These are phyloP conservation scores for Lentinula detonsa DNA, from an alignment of 768 basidiomycete species.

Conservation along the genomic window DNA sequence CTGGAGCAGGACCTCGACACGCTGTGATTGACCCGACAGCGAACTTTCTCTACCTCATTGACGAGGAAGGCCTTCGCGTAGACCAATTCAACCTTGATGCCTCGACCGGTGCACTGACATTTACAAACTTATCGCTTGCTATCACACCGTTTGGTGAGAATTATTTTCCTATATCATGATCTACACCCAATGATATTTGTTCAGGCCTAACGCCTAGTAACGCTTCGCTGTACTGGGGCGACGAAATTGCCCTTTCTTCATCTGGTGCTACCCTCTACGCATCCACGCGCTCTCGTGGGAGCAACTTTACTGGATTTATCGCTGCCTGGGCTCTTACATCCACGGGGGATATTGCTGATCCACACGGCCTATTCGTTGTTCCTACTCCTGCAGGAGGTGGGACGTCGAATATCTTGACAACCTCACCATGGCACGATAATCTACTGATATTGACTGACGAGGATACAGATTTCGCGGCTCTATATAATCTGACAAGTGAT, in stretches of 20 bases:
- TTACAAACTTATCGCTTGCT: slow-evolving; percentile 11
- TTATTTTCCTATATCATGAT: background rate
- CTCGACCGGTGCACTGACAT: slow-evolving; percentile 8
- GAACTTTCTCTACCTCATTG: slow-evolving; percentile 13
- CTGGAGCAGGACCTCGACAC: slow-evolving; percentile 15
- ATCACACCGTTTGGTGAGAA: slow-evolving; percentile 14
- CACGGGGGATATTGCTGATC: slow-evolving; percentile 1
- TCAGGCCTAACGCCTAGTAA: slow-evolving; percentile 12
- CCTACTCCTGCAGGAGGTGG: slow-evolving; percentile 6
- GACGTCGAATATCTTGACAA: slow-evolving; percentile 1
- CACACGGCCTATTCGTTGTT: slow-evolving; percentile 1
- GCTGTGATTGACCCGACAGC: slow-evolving; percentile 9
- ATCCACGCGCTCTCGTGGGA: slow-evolving; percentile 1
- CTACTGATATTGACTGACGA: slow-evolving; percentile 6
- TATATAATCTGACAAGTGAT: slow-evolving; percentile 1
- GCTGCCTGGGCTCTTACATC: slow-evolving; percentile 5
- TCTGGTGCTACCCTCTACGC: slow-evolving; percentile 9
- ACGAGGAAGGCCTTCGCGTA: slow-evolving; percentile 17
- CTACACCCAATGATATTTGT: background rate
- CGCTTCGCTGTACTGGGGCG: slow-evolving; percentile 16
- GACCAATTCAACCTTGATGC: slow-evolving; percentile 14
- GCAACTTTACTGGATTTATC: slow-evolving; percentile 1
- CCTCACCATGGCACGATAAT: slow-evolving; percentile 1
- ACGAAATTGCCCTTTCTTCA: slow-evolving; percentile 15
- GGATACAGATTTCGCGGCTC: slow-evolving; percentile 2